Percentiles rank a stretch among this genome's conserved stretches.
Conservation (phyloP, 2,329 filamentous ascomycete species). For the Sphaerostilbella broomeana region DNA sequence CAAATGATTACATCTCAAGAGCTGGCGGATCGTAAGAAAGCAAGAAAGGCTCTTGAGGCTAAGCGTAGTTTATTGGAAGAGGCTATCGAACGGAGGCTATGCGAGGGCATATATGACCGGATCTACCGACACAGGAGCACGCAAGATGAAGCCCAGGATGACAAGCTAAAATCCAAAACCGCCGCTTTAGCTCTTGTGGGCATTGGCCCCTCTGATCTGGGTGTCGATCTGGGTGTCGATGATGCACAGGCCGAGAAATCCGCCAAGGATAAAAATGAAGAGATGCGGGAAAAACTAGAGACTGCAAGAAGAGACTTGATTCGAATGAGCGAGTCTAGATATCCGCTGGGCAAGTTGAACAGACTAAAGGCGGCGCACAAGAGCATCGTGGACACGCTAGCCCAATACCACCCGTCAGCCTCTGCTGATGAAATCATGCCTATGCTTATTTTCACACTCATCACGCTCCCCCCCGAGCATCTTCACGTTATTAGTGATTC, state of each 20-base stretch:
- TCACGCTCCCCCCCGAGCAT: conserved; percentile 78
- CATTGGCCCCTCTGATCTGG: conserved; percentile 79
- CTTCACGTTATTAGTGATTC: conserved; percentile 90
- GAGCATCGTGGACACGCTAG: conserved; percentile 81
- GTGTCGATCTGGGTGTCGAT: conserved; percentile 62
- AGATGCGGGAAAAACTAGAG: conserved; percentile 67
- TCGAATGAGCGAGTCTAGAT: conserved; percentile 79
- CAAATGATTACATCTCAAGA: conserved; percentile 91
- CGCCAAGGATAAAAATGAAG: conserved; percentile 54
- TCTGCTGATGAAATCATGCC: conserved; percentile 97
- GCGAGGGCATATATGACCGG: conserved; percentile 76
- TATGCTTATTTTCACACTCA: conserved; percentile 91
- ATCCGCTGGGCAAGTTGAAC: conserved; percentile 85
- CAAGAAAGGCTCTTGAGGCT: conserved; percentile 68
- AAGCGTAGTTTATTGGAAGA: conserved; percentile 78
- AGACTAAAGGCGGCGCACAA: conserved; percentile 85
- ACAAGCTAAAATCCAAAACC: conserved; percentile 89
- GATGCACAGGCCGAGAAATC: conserved; percentile 43
- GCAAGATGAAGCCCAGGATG: conserved; percentile 89
- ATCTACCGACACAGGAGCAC: conserved; percentile 90
- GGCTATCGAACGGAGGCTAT: conserved; percentile 79
- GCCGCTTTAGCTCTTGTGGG: conserved; percentile 86
- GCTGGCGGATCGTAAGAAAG: conserved; percentile 70
- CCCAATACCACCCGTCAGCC: conserved; percentile 65
- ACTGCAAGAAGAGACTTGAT: conserved; percentile 62